Conservation (phyloP, 148 eudicot species). For the Linanthus parryae region DNA sequence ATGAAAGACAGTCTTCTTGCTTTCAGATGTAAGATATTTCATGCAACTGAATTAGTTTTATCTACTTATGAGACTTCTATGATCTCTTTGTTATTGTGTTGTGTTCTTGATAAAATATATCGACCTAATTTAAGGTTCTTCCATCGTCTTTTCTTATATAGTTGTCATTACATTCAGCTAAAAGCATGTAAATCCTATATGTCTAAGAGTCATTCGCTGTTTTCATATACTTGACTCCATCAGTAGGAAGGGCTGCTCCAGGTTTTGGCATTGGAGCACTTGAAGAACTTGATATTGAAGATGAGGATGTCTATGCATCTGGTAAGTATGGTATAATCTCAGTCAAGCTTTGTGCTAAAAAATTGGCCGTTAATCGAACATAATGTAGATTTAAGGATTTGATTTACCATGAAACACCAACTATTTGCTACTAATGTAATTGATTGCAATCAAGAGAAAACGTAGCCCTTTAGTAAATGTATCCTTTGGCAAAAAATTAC, state of each 20-base stretch:
- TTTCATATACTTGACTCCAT: constrained; percentile 20
- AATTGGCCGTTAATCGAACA: constrained; percentile 17
- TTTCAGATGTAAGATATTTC: constrained; percentile 47
- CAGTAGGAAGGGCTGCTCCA: constrained; percentile 78
- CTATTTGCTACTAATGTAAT: too few species aligned
- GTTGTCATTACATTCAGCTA: too few species aligned
- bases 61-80: not conserved
- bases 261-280: constrained; percentile 97
- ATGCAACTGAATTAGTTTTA: not conserved
- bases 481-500: too few species aligned
- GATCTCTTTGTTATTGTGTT: not conserved
- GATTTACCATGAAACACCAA: not conserved
- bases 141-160: too few species aligned
- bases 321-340: constrained; percentile 34
- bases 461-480: too few species aligned
- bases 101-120: too few species aligned
- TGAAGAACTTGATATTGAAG: constrained; percentile 90
- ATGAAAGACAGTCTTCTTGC: constrained; percentile 41
- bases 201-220: constrained; percentile 7
- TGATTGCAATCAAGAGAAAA: too few species aligned
- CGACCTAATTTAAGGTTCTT: too few species aligned
- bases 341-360: too few species aligned
- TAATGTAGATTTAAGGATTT: constrained; percentile 39
- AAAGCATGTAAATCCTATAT: not conserved
- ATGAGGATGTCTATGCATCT: constrained; percentile 82